A percentile compares a stretch with the other conserved stretches of the same genome.
These are phyloP conservation scores for Alternaria atra DNA, from an alignment of 2,329 filamentous ascomycete species.

Conservation along the genomic window DNA sequence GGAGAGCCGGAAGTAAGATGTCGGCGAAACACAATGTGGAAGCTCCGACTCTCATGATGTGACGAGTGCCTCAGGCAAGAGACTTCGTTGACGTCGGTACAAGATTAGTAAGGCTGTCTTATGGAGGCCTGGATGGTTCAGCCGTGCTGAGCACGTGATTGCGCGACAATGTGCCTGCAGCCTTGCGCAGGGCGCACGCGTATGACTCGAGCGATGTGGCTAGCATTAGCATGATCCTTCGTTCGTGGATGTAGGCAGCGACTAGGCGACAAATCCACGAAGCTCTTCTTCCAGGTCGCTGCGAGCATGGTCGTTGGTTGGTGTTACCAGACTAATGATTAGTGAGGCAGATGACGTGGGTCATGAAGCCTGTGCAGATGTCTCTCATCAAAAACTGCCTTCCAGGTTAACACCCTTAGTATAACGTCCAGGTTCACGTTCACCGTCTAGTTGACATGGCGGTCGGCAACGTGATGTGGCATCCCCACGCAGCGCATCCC, in stretches of 20 bases:
- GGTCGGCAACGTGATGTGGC: conserved; percentile 21
- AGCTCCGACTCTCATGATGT: conserved; percentile 26
- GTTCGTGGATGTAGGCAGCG: conserved; percentile 1
- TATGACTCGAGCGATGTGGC: conserved; percentile 2
- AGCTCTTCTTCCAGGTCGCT: conserved; percentile 1
- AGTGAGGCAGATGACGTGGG: conserved; percentile 10
- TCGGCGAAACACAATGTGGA: conserved; percentile 36
- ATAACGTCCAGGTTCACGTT: conserved; percentile 5
- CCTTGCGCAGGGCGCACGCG: conserved; percentile 14
- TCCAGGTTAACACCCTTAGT: background rate
- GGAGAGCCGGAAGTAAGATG: conserved; percentile 44
- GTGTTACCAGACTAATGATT: conserved; percentile 2
- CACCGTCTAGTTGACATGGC: conserved; percentile 15
- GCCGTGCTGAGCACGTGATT: conserved; percentile 11
- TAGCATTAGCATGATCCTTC: conserved; percentile 4
- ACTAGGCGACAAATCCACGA: conserved; percentile 1
- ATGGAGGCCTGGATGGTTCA: background rate
- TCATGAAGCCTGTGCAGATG: conserved; percentile 3
- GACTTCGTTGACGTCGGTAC: conserved; percentile 12
- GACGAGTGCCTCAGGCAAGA: conserved; percentile 6
- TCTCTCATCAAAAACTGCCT: conserved; percentile 2
- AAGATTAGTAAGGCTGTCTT: background rate
- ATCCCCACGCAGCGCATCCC: conserved; percentile 17
- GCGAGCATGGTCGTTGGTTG: conserved; percentile 10
- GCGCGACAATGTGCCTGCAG: conserved; percentile 4